Conservation (phyloP, 495 filamentous ascomycete species). For the Penicillium bovifimosum region DNA sequence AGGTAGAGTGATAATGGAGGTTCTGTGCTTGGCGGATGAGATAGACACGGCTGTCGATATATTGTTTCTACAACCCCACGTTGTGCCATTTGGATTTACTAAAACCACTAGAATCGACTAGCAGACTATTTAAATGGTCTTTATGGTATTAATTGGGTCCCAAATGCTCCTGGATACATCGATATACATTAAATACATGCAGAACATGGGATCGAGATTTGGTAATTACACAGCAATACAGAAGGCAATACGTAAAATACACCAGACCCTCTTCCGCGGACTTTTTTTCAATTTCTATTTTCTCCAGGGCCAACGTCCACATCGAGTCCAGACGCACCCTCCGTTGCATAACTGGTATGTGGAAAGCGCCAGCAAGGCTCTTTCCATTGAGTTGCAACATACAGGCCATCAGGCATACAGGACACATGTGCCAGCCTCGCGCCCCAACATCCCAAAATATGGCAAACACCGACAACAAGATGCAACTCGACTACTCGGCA, state of each 20-base stretch:
- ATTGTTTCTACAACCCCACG: background rate
- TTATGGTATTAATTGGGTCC: background rate
- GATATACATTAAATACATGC: constrained; percentile 2
- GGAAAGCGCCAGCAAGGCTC: constrained; percentile 15
- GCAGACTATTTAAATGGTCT: too few relatives aligned
- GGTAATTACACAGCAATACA: background rate
- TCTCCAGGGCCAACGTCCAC: background rate
- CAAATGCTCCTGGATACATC: background rate
- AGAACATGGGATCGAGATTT: background rate
- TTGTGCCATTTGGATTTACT: background rate
- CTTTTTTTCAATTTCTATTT: constrained; percentile 4
- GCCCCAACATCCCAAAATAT: constrained; percentile 10
- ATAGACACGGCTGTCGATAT: background rate
- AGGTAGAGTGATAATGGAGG: background rate
- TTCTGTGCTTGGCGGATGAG: background rate
- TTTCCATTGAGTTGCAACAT: constrained; percentile 1
- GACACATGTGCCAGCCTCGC: constrained; percentile 11
- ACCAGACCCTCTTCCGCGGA: background rate
- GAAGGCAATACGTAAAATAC: constrained; percentile 4
- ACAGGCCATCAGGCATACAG: constrained; percentile 4
- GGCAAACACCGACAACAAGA: constrained; percentile 11
- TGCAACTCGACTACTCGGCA: constrained; percentile 42
- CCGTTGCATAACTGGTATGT: constrained; percentile 21
- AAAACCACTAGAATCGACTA: background rate
- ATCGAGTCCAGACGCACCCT: background rate